phyloP scores from a whole-genome alignment of 495 filamentous ascomycete genomes.

The Xylaria scruposa region DNA sequence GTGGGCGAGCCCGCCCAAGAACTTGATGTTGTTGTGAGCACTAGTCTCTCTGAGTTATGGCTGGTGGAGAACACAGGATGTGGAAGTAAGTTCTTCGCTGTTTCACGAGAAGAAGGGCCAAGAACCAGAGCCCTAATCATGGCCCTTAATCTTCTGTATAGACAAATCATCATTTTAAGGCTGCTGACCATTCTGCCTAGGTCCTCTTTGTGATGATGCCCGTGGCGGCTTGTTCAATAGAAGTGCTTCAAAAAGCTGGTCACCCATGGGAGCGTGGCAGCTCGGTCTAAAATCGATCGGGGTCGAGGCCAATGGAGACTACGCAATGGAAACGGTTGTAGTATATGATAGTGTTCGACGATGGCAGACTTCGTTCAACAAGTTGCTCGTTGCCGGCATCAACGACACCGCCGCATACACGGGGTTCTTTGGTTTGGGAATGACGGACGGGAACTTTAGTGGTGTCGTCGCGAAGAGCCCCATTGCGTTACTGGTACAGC shows the following conservation, averaged over 20 bases:
- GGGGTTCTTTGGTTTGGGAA: constrained; percentile 64
- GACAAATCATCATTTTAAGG: background rate
- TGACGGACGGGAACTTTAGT: constrained; percentile 51
- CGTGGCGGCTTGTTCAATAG: constrained; percentile 62
- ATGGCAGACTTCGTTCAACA: constrained; percentile 52
- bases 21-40: constrained; percentile 63
- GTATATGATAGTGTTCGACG: constrained; percentile 50
- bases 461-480: constrained; percentile 44
- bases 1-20: constrained; percentile 64
- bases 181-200: constrained; percentile 39
- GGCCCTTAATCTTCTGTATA: background rate
- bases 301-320: constrained; percentile 60
- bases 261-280: constrained; percentile 59
- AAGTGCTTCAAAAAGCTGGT: constrained; percentile 62
- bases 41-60: constrained; percentile 64
- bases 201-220: constrained; percentile 47
- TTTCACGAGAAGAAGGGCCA: background rate
- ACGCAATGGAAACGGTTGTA: constrained; percentile 63
- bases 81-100: constrained; percentile 40
- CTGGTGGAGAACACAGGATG: constrained; percentile 61
- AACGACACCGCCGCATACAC: constrained; percentile 63
- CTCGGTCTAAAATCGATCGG: constrained; percentile 62
- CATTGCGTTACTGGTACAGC: constrained; percentile 54
- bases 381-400: constrained; percentile 59
- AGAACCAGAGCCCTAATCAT: background rate